Conservation (phyloP, 1,284 basidiomycete species). For the Sphagnurus paluster region DNA sequence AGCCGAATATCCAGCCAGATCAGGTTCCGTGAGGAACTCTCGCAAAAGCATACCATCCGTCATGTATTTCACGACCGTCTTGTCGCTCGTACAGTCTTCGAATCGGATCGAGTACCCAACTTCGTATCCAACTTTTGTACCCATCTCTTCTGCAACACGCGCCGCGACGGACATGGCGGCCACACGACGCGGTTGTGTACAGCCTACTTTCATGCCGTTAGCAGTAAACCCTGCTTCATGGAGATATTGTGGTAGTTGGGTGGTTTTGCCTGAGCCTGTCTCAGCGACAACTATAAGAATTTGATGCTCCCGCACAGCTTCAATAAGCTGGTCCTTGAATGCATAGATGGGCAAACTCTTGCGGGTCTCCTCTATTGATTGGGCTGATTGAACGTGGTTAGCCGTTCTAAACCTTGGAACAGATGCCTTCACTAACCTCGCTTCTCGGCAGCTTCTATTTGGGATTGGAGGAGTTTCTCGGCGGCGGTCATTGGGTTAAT, state of each 20-base stretch:
- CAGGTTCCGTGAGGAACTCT: slow-evolving; percentile 95
- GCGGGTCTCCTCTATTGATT: slow-evolving; percentile 87
- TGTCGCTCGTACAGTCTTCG: slow-evolving; percentile 98
- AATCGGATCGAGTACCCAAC: slow-evolving; percentile 99
- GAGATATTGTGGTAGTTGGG: slow-evolving; percentile 96
- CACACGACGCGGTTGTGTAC: slow-evolving; percentile 97
- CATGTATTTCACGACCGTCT: slow-evolving; percentile 98
- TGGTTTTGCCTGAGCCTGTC: slow-evolving; percentile 97
- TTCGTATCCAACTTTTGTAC: slow-evolving; percentile 93
- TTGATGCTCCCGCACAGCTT: slow-evolving; percentile 90
- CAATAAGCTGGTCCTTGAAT: slow-evolving; percentile 84
- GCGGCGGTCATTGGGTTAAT: slow-evolving; percentile 76
- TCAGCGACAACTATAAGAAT: slow-evolving; percentile 92
- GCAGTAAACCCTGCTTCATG: slow-evolving; percentile 96
- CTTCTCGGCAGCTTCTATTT: slow-evolving; percentile 91
- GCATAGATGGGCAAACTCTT: slow-evolving; percentile 90
- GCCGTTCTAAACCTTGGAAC: neutral
- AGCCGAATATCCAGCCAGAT: slow-evolving; percentile 89
- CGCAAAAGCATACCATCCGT: slow-evolving; percentile 97
- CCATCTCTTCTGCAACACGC: slow-evolving; percentile 99
- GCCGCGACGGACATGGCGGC: slow-evolving; percentile 99
- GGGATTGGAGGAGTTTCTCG: slow-evolving; percentile 82
- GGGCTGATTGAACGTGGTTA: slow-evolving; percentile 46
- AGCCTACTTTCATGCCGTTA: slow-evolving; percentile 89
- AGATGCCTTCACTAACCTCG: slow-evolving; percentile 57